Evolutionary conservation across 345 rosid genomes (phyloP).

Genomic region (Gossypium sturtianum): DNA sequence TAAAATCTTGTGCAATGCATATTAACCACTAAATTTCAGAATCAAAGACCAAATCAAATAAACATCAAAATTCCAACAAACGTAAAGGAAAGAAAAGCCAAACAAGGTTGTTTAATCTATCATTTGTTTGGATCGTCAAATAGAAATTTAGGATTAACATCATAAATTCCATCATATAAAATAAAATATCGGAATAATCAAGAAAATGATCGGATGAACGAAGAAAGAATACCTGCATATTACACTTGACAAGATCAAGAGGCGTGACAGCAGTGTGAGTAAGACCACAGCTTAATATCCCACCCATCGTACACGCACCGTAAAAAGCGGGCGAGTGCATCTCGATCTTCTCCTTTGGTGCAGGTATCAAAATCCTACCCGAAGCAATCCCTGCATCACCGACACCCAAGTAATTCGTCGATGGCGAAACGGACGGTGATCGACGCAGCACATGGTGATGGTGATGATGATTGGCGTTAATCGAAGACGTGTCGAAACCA

Average conservation of each 20-base stretch:
- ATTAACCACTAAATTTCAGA: too few species aligned
- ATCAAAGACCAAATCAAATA: too few species aligned
- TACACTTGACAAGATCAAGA: constrained; percentile 93
- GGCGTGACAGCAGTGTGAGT: constrained; percentile 91
- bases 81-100: too few species aligned
- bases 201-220: neutral
- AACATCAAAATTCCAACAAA: too few species aligned
- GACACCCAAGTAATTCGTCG: constrained; percentile 4
- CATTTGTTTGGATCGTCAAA: too few species aligned
- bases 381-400: neutral
- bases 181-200: too few species aligned
- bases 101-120: neutral
- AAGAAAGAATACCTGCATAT: constrained; percentile 71
- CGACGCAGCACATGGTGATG: constrained; percentile 1
- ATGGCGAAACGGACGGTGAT: constrained; percentile 9
- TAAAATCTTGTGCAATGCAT: neutral
- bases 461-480: constrained; percentile 16
- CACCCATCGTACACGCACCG: constrained; percentile 76
- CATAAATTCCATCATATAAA: too few species aligned
- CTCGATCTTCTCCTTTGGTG: constrained; percentile 74
- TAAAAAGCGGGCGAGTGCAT: constrained; percentile 76
- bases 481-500: constrained; percentile 21
- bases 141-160: too few species aligned
- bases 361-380: constrained; percentile 33
- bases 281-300: constrained; percentile 68